Percentiles rank a stretch among this genome's conserved stretches.
Conservation (phyloP, 2,329 filamentous ascomycete species). For the Thielaviopsis populi region DNA sequence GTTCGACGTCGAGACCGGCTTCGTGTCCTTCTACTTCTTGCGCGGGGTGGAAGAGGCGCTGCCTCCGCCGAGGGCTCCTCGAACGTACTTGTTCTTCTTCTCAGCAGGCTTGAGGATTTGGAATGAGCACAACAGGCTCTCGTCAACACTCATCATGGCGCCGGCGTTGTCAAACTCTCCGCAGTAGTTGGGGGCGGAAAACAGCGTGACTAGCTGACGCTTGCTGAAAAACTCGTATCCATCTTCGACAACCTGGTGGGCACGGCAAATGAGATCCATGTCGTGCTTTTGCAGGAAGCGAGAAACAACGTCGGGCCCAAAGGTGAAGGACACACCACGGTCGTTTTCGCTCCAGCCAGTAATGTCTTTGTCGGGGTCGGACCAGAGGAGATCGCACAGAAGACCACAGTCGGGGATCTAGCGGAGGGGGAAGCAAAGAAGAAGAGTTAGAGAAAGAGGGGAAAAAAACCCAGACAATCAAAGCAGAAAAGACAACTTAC, state of each 20-base stretch:
- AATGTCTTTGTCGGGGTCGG: slow-evolving; percentile 97
- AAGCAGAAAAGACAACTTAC: slow-evolving; percentile 42
- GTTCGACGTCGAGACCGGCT: slow-evolving; percentile 10
- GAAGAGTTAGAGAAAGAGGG: neutral
- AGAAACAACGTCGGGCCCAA: slow-evolving; percentile 92
- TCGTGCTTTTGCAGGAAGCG: slow-evolving; percentile 98
- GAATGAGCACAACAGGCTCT: slow-evolving; percentile 96
- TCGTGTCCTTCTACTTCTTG: slow-evolving; percentile 17
- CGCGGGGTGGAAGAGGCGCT: slow-evolving; percentile 18
- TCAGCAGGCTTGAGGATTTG: slow-evolving; percentile 99
- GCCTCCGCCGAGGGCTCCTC: slow-evolving; percentile 45
- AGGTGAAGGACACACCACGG: slow-evolving; percentile 95
- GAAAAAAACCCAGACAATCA: neutral
- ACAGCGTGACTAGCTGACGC: slow-evolving; percentile 89
- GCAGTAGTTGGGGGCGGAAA: slow-evolving; percentile 98
- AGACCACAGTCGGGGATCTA: slow-evolving; percentile 97
- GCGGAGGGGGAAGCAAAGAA: slow-evolving; percentile 10
- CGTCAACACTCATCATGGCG: slow-evolving; percentile 99
- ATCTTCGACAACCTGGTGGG: slow-evolving; percentile 96
- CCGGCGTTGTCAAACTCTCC: slow-evolving; percentile 99
- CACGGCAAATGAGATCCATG: slow-evolving; percentile 98
- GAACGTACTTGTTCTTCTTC: slow-evolving; percentile 99
- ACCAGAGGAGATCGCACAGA: slow-evolving; percentile 95
- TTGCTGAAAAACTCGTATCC: slow-evolving; percentile 99
- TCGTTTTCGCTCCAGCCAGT: slow-evolving; percentile 99